phyloP scores from a whole-genome alignment of 2,329 filamentous ascomycete genomes.

The Zymoseptoria tritici region DNA sequence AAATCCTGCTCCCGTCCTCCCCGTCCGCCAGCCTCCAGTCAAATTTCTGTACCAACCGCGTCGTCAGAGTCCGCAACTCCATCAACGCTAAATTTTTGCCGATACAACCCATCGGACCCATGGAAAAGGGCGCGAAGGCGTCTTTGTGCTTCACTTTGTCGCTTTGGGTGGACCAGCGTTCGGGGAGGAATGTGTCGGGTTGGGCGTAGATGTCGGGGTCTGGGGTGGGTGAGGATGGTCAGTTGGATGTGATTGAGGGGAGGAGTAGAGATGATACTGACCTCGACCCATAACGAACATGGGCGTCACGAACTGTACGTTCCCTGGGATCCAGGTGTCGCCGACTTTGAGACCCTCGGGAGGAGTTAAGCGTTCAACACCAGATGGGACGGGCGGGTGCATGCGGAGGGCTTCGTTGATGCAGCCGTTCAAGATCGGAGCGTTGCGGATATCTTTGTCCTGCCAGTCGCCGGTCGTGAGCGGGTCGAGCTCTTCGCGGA shows the following conservation, averaged over 20 bases:
- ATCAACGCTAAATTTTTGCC: conserved; percentile 33
- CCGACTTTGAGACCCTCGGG: conserved; percentile 32
- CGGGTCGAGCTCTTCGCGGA: conserved; percentile 31
- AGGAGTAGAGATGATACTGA: too few relatives aligned
- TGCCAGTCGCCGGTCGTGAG: conserved; percentile 20
- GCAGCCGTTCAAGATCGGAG: conserved; percentile 28
- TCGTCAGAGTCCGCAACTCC: conserved; percentile 31
- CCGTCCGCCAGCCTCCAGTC: conserved; percentile 33
- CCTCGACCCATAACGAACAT: conserved; percentile 23
- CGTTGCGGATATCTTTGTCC: conserved; percentile 21
- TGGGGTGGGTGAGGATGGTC: too few relatives aligned
- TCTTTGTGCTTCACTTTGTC: conserved; percentile 31
- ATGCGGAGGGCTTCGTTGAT: conserved; percentile 40
- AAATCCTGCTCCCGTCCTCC: conserved; percentile 29
- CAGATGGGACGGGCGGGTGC: conserved; percentile 34
- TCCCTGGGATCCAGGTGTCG: conserved; percentile 30
- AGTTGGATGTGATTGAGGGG: too few relatives aligned
- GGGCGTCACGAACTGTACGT: conserved; percentile 21
- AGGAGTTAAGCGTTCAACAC: conserved; percentile 32
- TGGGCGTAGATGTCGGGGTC: conserved; percentile 27
- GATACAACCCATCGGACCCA: conserved; percentile 32
- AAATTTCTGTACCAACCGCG: conserved; percentile 29
- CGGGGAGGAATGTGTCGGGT: conserved; percentile 28
- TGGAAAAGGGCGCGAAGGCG: conserved; percentile 34
- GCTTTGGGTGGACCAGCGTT: conserved; percentile 32